Conservation (phyloP, 495 filamentous ascomycete genomes). For the Penicillium simplicissimum region DNA sequence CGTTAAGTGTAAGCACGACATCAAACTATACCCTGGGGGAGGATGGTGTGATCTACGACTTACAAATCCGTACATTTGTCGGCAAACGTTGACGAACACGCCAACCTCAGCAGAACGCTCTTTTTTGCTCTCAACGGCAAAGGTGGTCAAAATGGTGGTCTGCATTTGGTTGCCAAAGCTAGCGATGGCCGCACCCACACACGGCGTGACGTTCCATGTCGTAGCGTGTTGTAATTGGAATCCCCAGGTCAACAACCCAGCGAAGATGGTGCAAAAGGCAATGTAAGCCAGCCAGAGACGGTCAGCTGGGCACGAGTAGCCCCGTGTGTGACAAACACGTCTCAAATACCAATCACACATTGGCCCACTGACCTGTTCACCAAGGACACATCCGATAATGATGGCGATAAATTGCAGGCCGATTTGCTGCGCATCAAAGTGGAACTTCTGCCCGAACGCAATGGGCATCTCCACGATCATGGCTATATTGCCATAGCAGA, state of each 20-base stretch:
- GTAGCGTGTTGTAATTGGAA: slow-evolving; percentile 31
- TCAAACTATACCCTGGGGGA: not conserved
- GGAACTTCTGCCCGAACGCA: slow-evolving; percentile 32
- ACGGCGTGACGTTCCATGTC: slow-evolving; percentile 36
- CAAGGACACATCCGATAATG: slow-evolving; percentile 37
- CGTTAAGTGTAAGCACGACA: not conserved
- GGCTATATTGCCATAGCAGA: slow-evolving; percentile 35
- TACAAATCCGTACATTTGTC: slow-evolving; percentile 40
- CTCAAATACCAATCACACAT: slow-evolving; percentile 33
- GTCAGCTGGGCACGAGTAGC: slow-evolving; percentile 25
- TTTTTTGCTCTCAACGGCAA: slow-evolving; percentile 34
- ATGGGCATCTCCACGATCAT: slow-evolving; percentile 38
- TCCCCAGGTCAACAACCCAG: slow-evolving; percentile 34
- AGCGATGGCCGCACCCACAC: slow-evolving; percentile 36
- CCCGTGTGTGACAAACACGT: slow-evolving; percentile 14
- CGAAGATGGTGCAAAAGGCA: slow-evolving; percentile 26
- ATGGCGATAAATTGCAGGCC: slow-evolving; percentile 40
- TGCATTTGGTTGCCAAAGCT: slow-evolving; percentile 40
- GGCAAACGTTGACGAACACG: slow-evolving; percentile 34
- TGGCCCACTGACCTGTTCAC: slow-evolving; percentile 38
- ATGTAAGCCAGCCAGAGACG: slow-evolving; percentile 40
- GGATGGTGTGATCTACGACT: not conserved
- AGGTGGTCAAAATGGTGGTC: slow-evolving; percentile 34
- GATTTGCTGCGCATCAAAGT: slow-evolving; percentile 37
- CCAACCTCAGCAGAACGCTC: slow-evolving; percentile 31